phyloP scores from a whole-genome alignment of 1,284 basidiomycete species.

The Trametes hirsuta region DNA sequence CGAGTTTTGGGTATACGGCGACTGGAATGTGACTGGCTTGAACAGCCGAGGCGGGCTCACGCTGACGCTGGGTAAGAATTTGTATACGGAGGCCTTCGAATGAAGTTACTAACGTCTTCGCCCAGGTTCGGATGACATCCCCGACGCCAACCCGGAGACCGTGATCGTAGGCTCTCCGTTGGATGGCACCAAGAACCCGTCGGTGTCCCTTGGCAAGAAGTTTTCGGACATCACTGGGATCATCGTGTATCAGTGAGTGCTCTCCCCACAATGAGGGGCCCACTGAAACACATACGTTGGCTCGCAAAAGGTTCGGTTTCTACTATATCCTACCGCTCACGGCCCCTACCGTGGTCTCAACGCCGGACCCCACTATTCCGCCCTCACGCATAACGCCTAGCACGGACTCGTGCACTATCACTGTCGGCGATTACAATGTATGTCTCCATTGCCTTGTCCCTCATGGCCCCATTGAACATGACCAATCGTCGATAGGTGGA shows the following conservation, averaged over 20 bases:
- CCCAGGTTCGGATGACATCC: slow-evolving; percentile 50
- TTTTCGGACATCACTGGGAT: slow-evolving; percentile 60
- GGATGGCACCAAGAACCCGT: slow-evolving; percentile 56
- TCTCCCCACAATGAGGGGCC: too few species aligned
- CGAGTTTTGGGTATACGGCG: slow-evolving; percentile 63
- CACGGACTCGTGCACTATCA: slow-evolving; percentile 37
- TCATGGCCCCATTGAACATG: not conserved
- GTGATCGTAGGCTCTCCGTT: slow-evolving; percentile 57
- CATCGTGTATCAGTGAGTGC: slow-evolving; percentile 47
- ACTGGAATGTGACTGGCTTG: slow-evolving; percentile 55
- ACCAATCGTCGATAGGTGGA: slow-evolving; percentile 44
- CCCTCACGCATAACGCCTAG: slow-evolving; percentile 48
- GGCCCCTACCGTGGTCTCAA: slow-evolving; percentile 50
- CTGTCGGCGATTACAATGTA: slow-evolving; percentile 64
- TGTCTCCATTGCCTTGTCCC: not conserved
- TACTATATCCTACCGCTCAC: slow-evolving; percentile 60
- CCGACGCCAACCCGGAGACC: slow-evolving; percentile 60
- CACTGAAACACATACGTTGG: not conserved
- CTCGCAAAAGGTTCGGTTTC: slow-evolving; percentile 43
- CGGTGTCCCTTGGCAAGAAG: slow-evolving; percentile 49
- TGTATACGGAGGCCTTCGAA: too few species aligned
- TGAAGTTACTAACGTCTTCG: not conserved
- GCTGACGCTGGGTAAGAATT: slow-evolving; percentile 49
- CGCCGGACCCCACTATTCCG: slow-evolving; percentile 40
- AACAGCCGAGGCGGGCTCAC: slow-evolving; percentile 61